Evolutionary conservation across 768 basidiomycete genomes (phyloP).

Genomic region (Psilocybe cubensis): DNA sequence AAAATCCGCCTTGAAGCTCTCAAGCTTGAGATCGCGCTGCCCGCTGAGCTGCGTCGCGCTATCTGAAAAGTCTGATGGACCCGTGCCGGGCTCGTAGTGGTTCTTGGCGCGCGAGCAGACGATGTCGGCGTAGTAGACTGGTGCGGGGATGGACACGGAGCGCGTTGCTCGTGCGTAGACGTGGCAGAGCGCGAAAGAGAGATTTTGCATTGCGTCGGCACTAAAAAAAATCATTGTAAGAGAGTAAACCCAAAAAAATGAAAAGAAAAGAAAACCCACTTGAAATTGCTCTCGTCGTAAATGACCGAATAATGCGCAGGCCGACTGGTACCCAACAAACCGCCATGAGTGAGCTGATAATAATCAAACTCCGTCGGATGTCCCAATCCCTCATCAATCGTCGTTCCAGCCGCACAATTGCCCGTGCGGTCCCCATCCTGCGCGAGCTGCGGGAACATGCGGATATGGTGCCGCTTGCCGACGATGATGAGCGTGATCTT

Average conservation of each 20-base stretch:
- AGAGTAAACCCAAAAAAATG: background rate
- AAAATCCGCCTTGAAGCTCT: slow-evolving; percentile 56
- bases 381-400: slow-evolving; percentile 71
- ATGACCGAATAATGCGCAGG: slow-evolving; percentile 52
- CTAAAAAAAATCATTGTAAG: slow-evolving; percentile 34
- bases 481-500: slow-evolving; percentile 83
- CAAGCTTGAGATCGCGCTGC: slow-evolving; percentile 42
- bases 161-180: slow-evolving; percentile 83
- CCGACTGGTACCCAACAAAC: slow-evolving; percentile 74
- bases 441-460: slow-evolving; percentile 33
- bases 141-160: slow-evolving; percentile 84
- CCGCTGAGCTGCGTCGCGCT: slow-evolving; percentile 53
- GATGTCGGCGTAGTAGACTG: slow-evolving; percentile 86
- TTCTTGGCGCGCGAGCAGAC: slow-evolving; percentile 83
- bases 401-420: slow-evolving; percentile 81
- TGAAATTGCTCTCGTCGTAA: slow-evolving; percentile 59
- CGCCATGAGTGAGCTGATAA: slow-evolving; percentile 78
- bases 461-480: slow-evolving; percentile 75
- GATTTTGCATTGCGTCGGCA: slow-evolving; percentile 66
- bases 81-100: slow-evolving; percentile 70
- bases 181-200: slow-evolving; percentile 77
- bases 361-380: slow-evolving; percentile 81
- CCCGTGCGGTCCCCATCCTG: slow-evolving; percentile 64
- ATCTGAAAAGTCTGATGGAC: slow-evolving; percentile 58
- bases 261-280: slow-evolving; percentile 36